Evolutionary conservation across 1,284 basidiomycete species (phyloP).

Genomic region (Apiotrichum laibachii): DNA sequence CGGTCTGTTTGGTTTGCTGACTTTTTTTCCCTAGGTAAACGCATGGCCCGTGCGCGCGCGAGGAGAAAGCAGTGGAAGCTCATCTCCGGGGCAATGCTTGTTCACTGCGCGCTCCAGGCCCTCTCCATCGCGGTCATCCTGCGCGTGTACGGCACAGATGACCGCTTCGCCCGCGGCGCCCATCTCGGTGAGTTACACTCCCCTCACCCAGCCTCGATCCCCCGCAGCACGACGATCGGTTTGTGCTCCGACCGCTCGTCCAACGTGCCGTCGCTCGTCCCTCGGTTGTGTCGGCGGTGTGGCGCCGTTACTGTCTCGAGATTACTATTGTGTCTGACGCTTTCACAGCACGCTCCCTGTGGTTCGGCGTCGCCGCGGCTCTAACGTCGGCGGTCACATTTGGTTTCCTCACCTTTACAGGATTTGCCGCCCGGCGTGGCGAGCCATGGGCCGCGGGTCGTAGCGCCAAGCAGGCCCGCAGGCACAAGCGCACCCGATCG

Average conservation of each 20-base stretch:
- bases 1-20: not conserved
- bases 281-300: no score
- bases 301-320: no score
- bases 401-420: slow-evolving; percentile 45
- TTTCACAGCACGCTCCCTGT: slow-evolving; percentile 39
- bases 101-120: slow-evolving; percentile 46
- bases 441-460: slow-evolving; percentile 50
- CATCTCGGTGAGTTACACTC: slow-evolving; percentile 37
- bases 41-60: slow-evolving; percentile 45
- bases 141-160: slow-evolving; percentile 46
- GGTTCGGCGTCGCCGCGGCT: slow-evolving; percentile 45
- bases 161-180: slow-evolving; percentile 40
- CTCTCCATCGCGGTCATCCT: slow-evolving; percentile 44
- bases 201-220: no score
- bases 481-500: slow-evolving; percentile 47
- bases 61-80: slow-evolving; percentile 51
- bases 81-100: slow-evolving; percentile 47
- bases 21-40: slow-evolving; percentile 30
- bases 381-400: slow-evolving; percentile 39
- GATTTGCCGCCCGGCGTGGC: slow-evolving; percentile 48
- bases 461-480: slow-evolving; percentile 38
- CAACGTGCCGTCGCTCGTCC: no score
- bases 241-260: no score
- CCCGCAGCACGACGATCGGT: no score
- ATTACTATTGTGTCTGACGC: slow-evolving; percentile 1